Evolutionary conservation across 805 yeast genomes (phyloP), one percentile per base, ranked within the genome.

Genomic region (Saturnispora quitensis): DNA sequence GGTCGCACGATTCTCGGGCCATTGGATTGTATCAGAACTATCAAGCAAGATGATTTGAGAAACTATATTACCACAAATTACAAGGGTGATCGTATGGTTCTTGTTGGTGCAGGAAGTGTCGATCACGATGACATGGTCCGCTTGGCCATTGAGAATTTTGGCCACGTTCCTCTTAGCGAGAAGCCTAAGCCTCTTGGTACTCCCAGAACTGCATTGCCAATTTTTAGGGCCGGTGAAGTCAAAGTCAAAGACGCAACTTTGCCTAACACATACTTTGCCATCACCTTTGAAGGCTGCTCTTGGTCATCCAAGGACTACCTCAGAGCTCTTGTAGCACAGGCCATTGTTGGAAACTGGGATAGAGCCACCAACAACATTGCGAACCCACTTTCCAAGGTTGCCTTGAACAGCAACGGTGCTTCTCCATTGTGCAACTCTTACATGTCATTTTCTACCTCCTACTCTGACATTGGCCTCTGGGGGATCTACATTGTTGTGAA

Each of bases 1-100:
- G 99, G 99, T 27, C 83, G 97, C 71, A 95, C 99, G 8, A 93
- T 93, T 53, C 73, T 93, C 54, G 99, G 99, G 0, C 98, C 99
- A 18, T 78, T 89, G 55, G 86, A 86, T 56, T 84, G 89, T 68
- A 93, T 93, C 62, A 79, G 80, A 65, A 80, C 89, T 36, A 88
- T 93, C 58, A 75, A 84, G 57, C 77, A 88, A 63, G 71, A 73
- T 5, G 97, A 93, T 66, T 74, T 93, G 64, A 81, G 78, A 52
- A 75, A 80, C 58, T 93, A 90, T 69, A 93, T 93, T 62, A 71
- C 76, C 34, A 81, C 84, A 42, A 93, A 93, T 73, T 93, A 93
- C 71, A 86, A 86, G 63, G 96, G 97, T 42, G 97, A 93, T 70
- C 76, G 98, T 63, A 93, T 93, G 98, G 98, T 93, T 1, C 74